Evolutionary conservation across 345 rosid genomes (phyloP), one percentile per base, ranked within the genome.

Genomic region (Gossypium arboreum): DNA sequence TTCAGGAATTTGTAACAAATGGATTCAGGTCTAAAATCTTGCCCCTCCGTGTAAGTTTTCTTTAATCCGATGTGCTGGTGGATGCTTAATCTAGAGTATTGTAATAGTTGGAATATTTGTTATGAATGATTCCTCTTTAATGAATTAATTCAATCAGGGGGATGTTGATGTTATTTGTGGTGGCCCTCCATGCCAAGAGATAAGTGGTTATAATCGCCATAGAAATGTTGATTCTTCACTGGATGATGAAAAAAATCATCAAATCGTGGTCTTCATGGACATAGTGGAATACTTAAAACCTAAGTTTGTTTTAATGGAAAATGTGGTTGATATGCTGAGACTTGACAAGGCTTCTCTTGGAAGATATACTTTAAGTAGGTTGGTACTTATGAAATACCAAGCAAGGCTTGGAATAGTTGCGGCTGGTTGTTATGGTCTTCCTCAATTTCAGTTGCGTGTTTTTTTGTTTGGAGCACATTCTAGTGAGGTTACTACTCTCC

Each of bases 1-100:
- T 92, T 73, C 76, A 78, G 50, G 87, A 92, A 47, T 94, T 94
- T 79, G 94, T 94, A 47, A 86, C 72, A 63, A 75, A 68, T 45
- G 95, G 98, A 63, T 82, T 79, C 75, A 79, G 75, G 78, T 82
- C 90, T 65, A 92, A 91, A 83, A 87, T 94, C 78, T 85, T 94
- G 84, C 98, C 98, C 57, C 87, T 86, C 71, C 95, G 94, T 13
- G 98, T 94, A 87, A 86, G 98, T 86, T 77, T 54, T 74, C 44
- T 72, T 75, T 73, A 12, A 29, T 72, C 65, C 25, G 34, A 72
- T 69, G 16, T 75, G 12, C 59, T 44, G 52, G 50, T 72, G 41
- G 75, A 79, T 75, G 74, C 75, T 78, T 71, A 65, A 57, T 68
- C 55, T 48, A 48, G 52, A 76, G 55, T 66, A 54, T 45, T 59